Evolutionary conservation across 768 basidiomycete genomes (phyloP).

Genomic region (Mycena chlorophos): DNA sequence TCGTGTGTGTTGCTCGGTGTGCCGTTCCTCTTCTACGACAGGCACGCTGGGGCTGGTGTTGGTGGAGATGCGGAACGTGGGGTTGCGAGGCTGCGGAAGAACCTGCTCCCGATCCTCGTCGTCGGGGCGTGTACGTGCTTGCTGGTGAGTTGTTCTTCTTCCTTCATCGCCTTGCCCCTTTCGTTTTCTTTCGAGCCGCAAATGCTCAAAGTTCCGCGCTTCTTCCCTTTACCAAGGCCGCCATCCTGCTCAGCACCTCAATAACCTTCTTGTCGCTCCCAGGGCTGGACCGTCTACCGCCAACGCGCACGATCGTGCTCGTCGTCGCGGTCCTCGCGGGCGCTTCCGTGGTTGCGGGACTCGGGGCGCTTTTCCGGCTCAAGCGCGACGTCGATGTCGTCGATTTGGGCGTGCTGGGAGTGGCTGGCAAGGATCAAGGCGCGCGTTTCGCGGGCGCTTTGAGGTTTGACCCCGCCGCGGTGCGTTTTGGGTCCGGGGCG

Average conservation of each 20-base stretch:
- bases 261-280: conserved; percentile 82
- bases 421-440: conserved; percentile 45
- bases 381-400: conserved; percentile 70
- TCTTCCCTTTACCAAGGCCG: conserved; percentile 54
- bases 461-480: conserved; percentile 7
- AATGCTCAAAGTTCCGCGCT: conserved; percentile 12
- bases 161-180: background rate
- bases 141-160: conserved; percentile 46
- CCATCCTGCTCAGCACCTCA: conserved; percentile 76
- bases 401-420: no score
- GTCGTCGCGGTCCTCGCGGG: conserved; percentile 69
- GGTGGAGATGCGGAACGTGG: conserved; percentile 59
- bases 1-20: conserved; percentile 74
- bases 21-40: conserved; percentile 69
- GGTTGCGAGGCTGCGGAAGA: conserved; percentile 46
- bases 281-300: conserved; percentile 56
- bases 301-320: conserved; percentile 61
- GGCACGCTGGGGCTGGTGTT: conserved; percentile 30
- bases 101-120: conserved; percentile 55
- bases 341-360: conserved; percentile 66
- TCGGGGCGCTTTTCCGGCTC: conserved; percentile 68
- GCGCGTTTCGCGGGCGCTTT: background rate
- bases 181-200: conserved; percentile 15
- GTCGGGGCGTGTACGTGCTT: conserved; percentile 66
- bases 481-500: no score